Conservation (phyloP, 1,284 basidiomycete species). For the Cryptococcus deneoformans region DNA sequence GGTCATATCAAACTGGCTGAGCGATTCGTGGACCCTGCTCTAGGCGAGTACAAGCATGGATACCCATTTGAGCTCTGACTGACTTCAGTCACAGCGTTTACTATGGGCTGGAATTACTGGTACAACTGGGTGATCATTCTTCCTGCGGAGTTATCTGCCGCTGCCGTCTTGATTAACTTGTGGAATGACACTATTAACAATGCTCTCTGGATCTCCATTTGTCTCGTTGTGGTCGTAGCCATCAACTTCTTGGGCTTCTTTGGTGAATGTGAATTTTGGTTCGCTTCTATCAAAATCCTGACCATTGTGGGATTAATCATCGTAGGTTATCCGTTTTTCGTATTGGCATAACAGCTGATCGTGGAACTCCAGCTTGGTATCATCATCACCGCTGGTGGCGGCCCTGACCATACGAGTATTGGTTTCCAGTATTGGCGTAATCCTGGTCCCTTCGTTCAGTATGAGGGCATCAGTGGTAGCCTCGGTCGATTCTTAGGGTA, state of each 20-base stretch:
- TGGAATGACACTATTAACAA: conserved; percentile 63
- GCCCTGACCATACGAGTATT: conserved; percentile 41
- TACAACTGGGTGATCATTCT: conserved; percentile 66
- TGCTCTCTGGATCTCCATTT: conserved; percentile 72
- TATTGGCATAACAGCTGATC: conserved; percentile 26
- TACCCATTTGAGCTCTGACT: neutral
- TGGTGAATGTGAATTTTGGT: conserved; percentile 47
- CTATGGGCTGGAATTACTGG: conserved; percentile 80
- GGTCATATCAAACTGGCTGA: conserved; percentile 76
- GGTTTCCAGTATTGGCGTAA: conserved; percentile 52
- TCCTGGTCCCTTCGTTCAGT: conserved; percentile 52
- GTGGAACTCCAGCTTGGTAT: conserved; percentile 52
- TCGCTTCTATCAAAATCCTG: conserved; percentile 70
- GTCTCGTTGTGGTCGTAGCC: conserved; percentile 63
- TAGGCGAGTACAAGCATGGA: conserved; percentile 35
- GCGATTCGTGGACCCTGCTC: conserved; percentile 73
- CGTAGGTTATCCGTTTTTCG: neutral
- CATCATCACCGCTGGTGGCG: conserved; percentile 57
- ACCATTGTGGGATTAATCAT: conserved; percentile 58
- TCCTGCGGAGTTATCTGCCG: conserved; percentile 73
- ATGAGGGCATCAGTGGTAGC: conserved; percentile 42
- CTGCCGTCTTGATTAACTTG: conserved; percentile 71
- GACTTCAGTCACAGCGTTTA: conserved; percentile 55
- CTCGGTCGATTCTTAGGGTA: conserved; percentile 55
- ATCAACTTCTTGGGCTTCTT: conserved; percentile 73